Evolutionary conservation across 306 rosid species (phyloP), one percentile per base, ranked within the genome.

Genomic region (Trifolium subterraneum): DNA sequence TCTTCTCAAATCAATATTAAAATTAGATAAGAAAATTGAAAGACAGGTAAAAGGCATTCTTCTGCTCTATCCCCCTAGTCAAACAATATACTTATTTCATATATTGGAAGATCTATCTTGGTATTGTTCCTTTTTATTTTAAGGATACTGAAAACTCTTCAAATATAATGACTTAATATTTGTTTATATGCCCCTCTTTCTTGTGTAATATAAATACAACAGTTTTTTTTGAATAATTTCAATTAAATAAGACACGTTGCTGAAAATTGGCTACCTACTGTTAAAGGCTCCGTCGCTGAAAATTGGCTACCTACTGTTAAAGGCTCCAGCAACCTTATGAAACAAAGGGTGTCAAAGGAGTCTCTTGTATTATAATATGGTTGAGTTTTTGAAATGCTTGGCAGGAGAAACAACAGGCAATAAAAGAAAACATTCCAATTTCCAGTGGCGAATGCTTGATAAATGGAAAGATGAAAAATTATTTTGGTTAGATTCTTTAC

Each of bases 31-130:
- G 5, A 51, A 36, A 29, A 41, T 45, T 56, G 13, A 72, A 29
- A 64, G 50, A 44, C 22, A 74, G 64, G 59, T 41, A 35, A 71
- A 65, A 58, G 36, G 54, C 78, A 52, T 65, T 70, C 33, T 44
- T 18, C 31, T 54, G 38, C 9, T 33, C 41, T 9, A 35, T 42
- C 22, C 41, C 41, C 64, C 22, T 33, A 31, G 8, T 45, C 20
- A 42, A 18, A 65, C 13, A 19, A 55, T n/a, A 58, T 33, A 62
- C 12, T 56, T 42, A 23, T 20, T 8, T 58, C 71, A 66, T 39
- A 42, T 44, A 25, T 42, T 29, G 33, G 47, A 55, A 65, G 59
- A 13, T 41, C 47, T 76, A 48, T 29, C 68, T 42, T 5, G 5
- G 47, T 11, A 65, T 16, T 41, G n/a, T 52, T 65, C n/a, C 10